These are phyloP conservation scores for Wallacemonas sp. DNA, from an alignment of 208 protist genomes.

Conservation along the genomic window DNA sequence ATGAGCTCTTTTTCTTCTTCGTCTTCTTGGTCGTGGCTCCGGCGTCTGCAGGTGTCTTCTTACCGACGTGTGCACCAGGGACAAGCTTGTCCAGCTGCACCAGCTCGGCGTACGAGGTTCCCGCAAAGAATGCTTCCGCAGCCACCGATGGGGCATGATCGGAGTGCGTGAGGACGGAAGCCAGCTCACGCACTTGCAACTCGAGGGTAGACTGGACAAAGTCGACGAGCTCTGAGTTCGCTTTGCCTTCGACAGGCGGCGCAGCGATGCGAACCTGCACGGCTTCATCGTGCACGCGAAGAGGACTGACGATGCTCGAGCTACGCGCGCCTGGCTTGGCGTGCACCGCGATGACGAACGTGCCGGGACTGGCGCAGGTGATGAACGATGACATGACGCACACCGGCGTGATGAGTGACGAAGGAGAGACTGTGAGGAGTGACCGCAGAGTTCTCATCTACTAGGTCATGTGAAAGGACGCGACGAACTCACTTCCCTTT, in stretches of 20 bases:
- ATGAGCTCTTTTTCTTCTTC: neutral
- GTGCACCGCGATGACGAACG: conserved; percentile 52
- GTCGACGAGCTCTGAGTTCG: conserved; percentile 71
- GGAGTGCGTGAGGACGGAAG: neutral
- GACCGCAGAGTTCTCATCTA: too few relatives aligned
- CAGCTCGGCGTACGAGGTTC: neutral
- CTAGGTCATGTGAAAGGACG: neutral
- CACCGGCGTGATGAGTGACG: too few relatives aligned
- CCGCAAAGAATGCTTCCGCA: conserved; percentile 1
- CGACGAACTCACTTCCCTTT: too few relatives aligned
- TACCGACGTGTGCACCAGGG: too few relatives aligned
- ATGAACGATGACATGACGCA: conserved; percentile 50
- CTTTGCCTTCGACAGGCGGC: conserved; percentile 73
- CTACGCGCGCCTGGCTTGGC: conserved; percentile 72
- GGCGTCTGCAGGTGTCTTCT: neutral
- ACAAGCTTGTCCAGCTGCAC: neutral
- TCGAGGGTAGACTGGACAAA: conserved; percentile 60
- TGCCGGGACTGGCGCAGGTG: conserved; percentile 32
- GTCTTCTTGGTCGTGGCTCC: neutral
- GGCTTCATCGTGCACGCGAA: conserved; percentile 17
- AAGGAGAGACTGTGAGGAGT: too few relatives aligned
- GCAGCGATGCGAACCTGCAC: conserved; percentile 68
- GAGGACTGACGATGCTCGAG: conserved; percentile 34
- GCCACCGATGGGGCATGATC: neutral
- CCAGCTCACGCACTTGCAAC: conserved; percentile 23